Conservation (phyloP, 345 rosid genomes). For the Physaria fendleri region DNA sequence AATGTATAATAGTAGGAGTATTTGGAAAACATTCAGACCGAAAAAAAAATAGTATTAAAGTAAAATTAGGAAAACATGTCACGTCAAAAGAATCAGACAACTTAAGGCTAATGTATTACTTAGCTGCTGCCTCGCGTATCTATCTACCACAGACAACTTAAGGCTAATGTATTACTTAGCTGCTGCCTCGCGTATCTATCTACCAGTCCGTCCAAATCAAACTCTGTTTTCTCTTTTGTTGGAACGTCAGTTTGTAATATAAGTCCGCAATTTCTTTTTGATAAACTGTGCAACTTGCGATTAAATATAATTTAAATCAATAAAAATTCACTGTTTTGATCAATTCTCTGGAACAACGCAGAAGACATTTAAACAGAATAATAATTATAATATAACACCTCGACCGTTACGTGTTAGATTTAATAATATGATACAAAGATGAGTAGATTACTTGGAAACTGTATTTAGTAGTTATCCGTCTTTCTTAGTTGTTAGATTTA, state of each 20-base stretch:
- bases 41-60: not conserved
- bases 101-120: not conserved
- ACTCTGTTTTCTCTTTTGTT: too few species aligned
- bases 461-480: slow-evolving; percentile 16
- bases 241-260: slow-evolving; percentile 3
- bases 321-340: not conserved
- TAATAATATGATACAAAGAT: not conserved
- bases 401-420: too few species aligned
- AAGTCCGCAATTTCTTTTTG: not conserved
- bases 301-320: not conserved
- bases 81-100: slow-evolving; percentile 12
- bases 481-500: slow-evolving; percentile 5
- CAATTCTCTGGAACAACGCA: slow-evolving; percentile 1
- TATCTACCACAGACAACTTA: slow-evolving; percentile 11
- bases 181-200: slow-evolving; percentile 9
- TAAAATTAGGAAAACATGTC: not conserved
- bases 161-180: not conserved
- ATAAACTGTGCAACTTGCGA: not conserved
- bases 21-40: not conserved
- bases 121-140: slow-evolving; percentile 8
- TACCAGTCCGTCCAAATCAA: slow-evolving; percentile 4
- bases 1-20: not conserved
- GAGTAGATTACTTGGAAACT: slow-evolving; percentile 6
- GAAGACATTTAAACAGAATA: not conserved
- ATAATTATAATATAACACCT: too few species aligned